Conservation (phyloP, 2,329 filamentous ascomycete species). For the Ophiocordyceps robertsii region DNA sequence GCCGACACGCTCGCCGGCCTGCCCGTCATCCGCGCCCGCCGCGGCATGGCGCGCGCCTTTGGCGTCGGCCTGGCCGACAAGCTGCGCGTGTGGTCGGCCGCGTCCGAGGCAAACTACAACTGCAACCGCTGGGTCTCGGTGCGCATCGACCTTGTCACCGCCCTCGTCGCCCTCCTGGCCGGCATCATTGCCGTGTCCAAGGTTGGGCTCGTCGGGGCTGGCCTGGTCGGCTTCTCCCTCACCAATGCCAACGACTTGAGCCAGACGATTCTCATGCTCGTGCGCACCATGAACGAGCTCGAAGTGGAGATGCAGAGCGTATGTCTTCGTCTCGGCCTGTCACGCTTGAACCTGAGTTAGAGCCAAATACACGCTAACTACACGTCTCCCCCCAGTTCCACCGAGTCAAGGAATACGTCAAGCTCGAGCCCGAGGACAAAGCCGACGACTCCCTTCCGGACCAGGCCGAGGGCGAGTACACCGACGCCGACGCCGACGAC, state of each 20-base stretch:
- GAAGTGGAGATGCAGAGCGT: conserved; percentile 44
- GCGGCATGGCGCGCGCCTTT: conserved; percentile 33
- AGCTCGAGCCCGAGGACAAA: conserved; percentile 30
- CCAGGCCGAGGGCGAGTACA: conserved; percentile 23
- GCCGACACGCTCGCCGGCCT: conserved; percentile 37
- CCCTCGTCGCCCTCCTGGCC: conserved; percentile 34
- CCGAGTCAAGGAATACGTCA: conserved; percentile 34
- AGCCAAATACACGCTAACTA: not conserved
- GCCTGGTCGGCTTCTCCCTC: conserved; percentile 42
- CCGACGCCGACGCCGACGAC: conserved; percentile 27
- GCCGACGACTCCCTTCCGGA: conserved; percentile 24
- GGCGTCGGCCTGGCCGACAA: conserved; percentile 34
- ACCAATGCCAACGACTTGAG: conserved; percentile 42
- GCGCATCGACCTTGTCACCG: conserved; percentile 39
- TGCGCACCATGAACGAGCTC: conserved; percentile 40
- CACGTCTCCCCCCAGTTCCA: conserved; percentile 22
- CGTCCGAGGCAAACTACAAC: conserved; percentile 37
- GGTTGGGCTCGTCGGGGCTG: conserved; percentile 31
- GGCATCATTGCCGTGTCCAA: conserved; percentile 38
- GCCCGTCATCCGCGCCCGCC: conserved; percentile 35
- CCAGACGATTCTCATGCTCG: conserved; percentile 34
- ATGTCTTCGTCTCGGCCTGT: too few species aligned
- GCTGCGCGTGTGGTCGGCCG: conserved; percentile 30
- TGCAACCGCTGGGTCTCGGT: conserved; percentile 45
- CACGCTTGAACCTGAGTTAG: too few species aligned